Base-by-base conservation (phyloP, 192 early-diverging fungal species). In the Phycomyces nitens region DNA sequence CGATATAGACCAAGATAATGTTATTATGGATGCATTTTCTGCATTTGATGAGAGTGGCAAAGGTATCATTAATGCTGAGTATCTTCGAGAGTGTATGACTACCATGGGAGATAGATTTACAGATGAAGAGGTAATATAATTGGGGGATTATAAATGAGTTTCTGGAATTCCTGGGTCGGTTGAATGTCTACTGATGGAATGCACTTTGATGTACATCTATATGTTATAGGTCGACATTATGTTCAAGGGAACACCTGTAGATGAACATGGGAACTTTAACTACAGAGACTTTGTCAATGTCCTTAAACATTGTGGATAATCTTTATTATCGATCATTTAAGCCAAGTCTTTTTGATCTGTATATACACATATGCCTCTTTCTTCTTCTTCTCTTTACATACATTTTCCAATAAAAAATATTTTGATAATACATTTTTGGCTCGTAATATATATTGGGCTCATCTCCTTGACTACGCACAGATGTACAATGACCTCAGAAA, bases 71-170 rank as follows among this genome's bases (percentile, higher is more conserved):
- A 77, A 88, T 58, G 89, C 86, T 0, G 89, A 93, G 22, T 84
- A 91, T 42, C 70, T 98, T 42, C 68, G 90, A 50, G 93, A 94
- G 52, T 88, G 82, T 53, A 90, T 98, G 90, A 94, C 91, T 40
- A 90, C 88, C 41, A 96, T 95, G 94, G 91, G 91, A 11, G 94
- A 98, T 59, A 79, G 94, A 61, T 95, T 98, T 64, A 92, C 89
- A 12, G 84, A 92, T 43, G 92, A 94, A 38, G 94, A 98, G 76
- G 92, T 94, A 60, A 54, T 18, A 55, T 34, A 34, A 34, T 34
- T 34, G 2, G 29, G 29, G 7, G 29, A 34, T 34, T 34, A 34
- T 34, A 7, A 34, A 34, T 34, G 2, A 34, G 2, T 34, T 34
- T 34, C 16, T 20, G 38, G 29, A n/a, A 61, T 29, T 21, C n/a